These are phyloP conservation scores for Ophiorrhiza pumila DNA, from an alignment of 257 asterid species.

Conservation along the genomic window DNA sequence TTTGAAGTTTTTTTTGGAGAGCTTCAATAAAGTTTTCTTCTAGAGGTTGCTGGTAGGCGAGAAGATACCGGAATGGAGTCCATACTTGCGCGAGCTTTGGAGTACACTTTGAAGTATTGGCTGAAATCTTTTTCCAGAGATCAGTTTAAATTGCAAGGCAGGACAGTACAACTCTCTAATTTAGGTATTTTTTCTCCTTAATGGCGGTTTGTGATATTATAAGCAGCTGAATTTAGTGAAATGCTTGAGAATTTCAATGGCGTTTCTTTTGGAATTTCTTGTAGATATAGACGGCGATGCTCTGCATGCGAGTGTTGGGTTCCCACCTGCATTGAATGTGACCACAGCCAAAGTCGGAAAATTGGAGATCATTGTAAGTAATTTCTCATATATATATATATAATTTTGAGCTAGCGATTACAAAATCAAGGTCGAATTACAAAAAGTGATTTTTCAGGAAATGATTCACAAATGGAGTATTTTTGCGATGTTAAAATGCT, in stretches of 20 bases:
- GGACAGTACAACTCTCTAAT: constrained; percentile 79
- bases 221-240: constrained; percentile 17
- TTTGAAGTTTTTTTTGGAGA: not conserved
- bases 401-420: not conserved
- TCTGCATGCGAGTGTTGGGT: constrained; percentile 91
- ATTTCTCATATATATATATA: not conserved
- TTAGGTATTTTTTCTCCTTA: constrained; percentile 42
- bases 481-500: not conserved
- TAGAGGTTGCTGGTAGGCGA: constrained; percentile 19
- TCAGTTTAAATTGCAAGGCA: constrained; percentile 96
- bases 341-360: constrained; percentile 87
- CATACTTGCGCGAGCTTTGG: constrained; percentile 85
- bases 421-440: not conserved
- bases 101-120: constrained; percentile 95
- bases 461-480: not conserved
- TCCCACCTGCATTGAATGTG: constrained; percentile 91
- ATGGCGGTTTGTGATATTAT: not conserved
- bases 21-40: not conserved
- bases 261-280: constrained; percentile 14
- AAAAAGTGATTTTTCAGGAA: not conserved
- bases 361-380: constrained; percentile 85
- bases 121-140: constrained; percentile 87
- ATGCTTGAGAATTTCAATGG: not conserved
- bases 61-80: constrained; percentile 56
- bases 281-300: constrained; percentile 94